A percentile compares a stretch with the other conserved stretches of the same genome.
phyloP scores from a whole-genome alignment of 345 rosid genomes.

The Iberis pinnata region DNA sequence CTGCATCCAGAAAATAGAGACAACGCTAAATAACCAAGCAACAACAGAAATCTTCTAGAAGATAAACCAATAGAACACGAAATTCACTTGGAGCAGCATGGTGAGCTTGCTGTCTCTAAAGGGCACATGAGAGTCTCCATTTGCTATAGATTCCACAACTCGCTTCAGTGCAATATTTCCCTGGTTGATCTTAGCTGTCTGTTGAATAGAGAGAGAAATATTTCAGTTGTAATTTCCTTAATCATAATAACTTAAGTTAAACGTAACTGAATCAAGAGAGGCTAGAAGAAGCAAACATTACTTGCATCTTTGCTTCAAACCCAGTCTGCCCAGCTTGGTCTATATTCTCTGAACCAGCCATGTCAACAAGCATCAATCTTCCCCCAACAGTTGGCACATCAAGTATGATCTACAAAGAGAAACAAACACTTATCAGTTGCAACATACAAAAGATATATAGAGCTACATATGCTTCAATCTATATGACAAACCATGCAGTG shows the following conservation, averaged over 20 bases:
- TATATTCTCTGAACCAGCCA: constrained; percentile 99
- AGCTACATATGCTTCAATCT: background rate
- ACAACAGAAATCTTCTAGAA: background rate
- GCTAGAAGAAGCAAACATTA: constrained; percentile 15
- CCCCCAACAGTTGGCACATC: constrained; percentile 99
- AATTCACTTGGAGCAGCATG: constrained; percentile 79
- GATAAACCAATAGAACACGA: background rate
- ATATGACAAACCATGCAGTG: constrained; percentile 70
- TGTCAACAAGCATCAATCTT: constrained; percentile 91
- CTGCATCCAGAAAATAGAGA: constrained; percentile 33
- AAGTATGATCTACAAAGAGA: constrained; percentile 55
- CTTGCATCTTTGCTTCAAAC: constrained; percentile 98
- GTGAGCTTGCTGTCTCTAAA: constrained; percentile 96
- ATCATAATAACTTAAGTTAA: background rate
- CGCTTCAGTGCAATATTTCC: constrained; percentile 91
- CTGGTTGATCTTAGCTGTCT: constrained; percentile 96
- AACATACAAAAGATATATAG: background rate
- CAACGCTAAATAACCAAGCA: constrained; percentile 10
- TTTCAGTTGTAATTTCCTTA: constrained; percentile 1
- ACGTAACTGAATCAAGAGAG: background rate
- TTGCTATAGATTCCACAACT: constrained; percentile 96
- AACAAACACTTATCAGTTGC: constrained; percentile 1
- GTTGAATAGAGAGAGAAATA: constrained; percentile 26
- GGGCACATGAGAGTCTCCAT: constrained; percentile 98
- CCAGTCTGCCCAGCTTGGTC: constrained; percentile 95